Conservation (phyloP, 768 basidiomycete genomes). For the Panaeolus cyanescens region DNA sequence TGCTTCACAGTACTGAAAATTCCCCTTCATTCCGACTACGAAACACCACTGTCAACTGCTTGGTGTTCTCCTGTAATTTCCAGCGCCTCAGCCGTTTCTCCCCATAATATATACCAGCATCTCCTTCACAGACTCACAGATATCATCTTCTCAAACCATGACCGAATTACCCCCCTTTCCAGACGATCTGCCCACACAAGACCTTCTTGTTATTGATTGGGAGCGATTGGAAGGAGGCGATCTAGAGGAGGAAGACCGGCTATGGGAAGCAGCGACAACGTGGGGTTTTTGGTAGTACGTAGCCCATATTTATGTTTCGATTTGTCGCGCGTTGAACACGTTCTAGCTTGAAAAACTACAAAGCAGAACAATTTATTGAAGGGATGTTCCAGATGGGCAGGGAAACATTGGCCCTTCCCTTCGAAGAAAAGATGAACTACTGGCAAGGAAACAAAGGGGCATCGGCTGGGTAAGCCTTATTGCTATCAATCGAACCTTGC, state of each 20-base stretch:
- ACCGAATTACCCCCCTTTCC: constrained; percentile 42
- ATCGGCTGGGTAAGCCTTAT: constrained; percentile 31
- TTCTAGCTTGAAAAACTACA: constrained; percentile 52
- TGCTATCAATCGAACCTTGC: not conserved
- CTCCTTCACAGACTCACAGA: not conserved
- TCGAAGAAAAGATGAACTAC: constrained; percentile 55
- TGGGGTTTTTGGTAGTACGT: constrained; percentile 67
- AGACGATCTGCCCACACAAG: constrained; percentile 46
- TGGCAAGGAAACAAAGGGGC: constrained; percentile 51
- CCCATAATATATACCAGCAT: no score
- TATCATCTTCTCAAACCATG: not conserved
- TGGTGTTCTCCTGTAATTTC: no score
- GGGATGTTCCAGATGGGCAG: constrained; percentile 55
- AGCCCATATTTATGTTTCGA: not conserved
- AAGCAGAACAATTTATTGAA: constrained; percentile 41
- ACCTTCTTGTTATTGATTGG: constrained; percentile 56
- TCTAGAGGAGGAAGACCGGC: constrained; percentile 39
- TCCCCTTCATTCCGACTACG: no score
- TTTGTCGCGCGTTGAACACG: constrained; percentile 3
- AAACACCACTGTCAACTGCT: no score
- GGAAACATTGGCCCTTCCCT: constrained; percentile 48
- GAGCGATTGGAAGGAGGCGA: constrained; percentile 42
- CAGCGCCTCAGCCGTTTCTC: no score
- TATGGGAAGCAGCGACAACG: constrained; percentile 54
- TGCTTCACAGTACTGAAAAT: no score